These are phyloP conservation scores for Boechera stricta DNA, from an alignment of 345 rosid genomes.

Conservation along the genomic window DNA sequence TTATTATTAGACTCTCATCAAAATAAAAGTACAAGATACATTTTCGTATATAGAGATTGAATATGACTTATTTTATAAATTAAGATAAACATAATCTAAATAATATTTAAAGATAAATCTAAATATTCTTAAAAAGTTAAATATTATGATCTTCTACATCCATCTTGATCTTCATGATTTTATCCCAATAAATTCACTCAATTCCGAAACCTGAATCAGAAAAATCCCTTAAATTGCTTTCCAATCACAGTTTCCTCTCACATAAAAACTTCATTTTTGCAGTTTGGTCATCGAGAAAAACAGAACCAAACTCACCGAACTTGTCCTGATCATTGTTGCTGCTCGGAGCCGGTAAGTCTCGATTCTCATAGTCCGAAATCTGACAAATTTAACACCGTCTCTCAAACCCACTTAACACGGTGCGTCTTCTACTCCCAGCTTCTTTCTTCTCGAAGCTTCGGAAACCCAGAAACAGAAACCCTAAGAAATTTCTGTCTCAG, in stretches of 20 bases:
- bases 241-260: background rate
- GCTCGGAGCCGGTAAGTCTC: background rate
- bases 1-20: too few relatives aligned
- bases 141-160: too few relatives aligned
- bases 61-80: too few relatives aligned
- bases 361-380: slow-evolving; percentile 1
- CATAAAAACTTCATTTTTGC: slow-evolving; percentile 3
- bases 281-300: too few relatives aligned
- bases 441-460: background rate
- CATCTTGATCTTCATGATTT: too few relatives aligned
- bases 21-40: too few relatives aligned
- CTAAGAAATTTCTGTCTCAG: background rate
- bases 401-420: background rate
- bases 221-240: background rate
- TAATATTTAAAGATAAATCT: too few relatives aligned
- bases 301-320: slow-evolving; percentile 3
- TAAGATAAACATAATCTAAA: too few relatives aligned
- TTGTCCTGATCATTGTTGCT: background rate
- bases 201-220: background rate
- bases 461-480: background rate
- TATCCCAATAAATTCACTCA: background rate
- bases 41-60: too few relatives aligned
- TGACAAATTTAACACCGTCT: background rate
- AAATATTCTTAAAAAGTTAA: too few relatives aligned
- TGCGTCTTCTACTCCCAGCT: background rate